Conservation (phyloP, 78 protist species). For the Dictyostelium discoideum region dicty_2.7 NC_007088.5:8413001-8413500, state of each 20-base stretch:
- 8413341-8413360: background rate
- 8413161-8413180: background rate
- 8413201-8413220: background rate
- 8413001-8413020: background rate
- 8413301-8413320: background rate
- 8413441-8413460: background rate
- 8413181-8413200: background rate
- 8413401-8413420: background rate
- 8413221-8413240: background rate
- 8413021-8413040: background rate
- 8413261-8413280: background rate
- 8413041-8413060: background rate
- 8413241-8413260: background rate
- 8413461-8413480: background rate
- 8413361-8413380: background rate
- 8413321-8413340: background rate
- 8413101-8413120: background rate
- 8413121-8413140: background rate
- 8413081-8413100: background rate
- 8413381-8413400: background rate
- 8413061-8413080: background rate
- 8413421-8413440: background rate
- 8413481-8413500: background rate
- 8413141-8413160: background rate
- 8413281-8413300: background rate